These are phyloP conservation scores for Batrachochytrium dendrobatidis DNA, from an alignment of 371 early-diverging fungal species.

Conservation along the genomic window DNA sequence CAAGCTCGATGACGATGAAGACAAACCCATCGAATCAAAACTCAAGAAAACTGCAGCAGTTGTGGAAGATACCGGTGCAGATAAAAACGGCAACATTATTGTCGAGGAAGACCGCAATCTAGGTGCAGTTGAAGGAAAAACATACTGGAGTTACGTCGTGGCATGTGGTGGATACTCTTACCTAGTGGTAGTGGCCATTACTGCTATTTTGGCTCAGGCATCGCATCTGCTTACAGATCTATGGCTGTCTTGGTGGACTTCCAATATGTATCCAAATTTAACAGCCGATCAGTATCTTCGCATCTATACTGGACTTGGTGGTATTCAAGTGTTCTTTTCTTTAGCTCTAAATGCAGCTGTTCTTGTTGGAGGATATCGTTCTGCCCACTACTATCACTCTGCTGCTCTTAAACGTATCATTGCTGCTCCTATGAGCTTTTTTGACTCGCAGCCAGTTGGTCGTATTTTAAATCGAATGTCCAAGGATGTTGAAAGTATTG, in stretches of 20 bases:
- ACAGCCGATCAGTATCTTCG: conserved; percentile 6
- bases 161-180: conserved; percentile 23
- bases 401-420: background rate
- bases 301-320: too few species aligned
- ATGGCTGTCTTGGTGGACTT: too few species aligned
- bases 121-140: conserved; percentile 18
- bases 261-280: too few species aligned
- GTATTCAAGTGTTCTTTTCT: conserved; percentile 36
- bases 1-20: conserved; percentile 10
- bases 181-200: conserved; percentile 7
- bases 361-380: background rate
- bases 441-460: conserved; percentile 79
- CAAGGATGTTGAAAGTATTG: conserved; percentile 22
- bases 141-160: conserved; percentile 61
- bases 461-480: conserved; percentile 76
- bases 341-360: background rate
- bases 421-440: conserved; percentile 66
- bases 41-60: too few species aligned
- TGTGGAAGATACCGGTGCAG: background rate
- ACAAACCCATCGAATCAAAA: too few species aligned
- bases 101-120: conserved; percentile 14
- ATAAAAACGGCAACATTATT: conserved; percentile 14
- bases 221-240: too few species aligned
- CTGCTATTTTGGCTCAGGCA: too few species aligned
- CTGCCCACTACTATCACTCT: too few species aligned